These are phyloP conservation scores for Neofusicoccum laricinum DNA, from an alignment of 2,329 filamentous ascomycete genomes.

Conservation along the genomic window DNA sequence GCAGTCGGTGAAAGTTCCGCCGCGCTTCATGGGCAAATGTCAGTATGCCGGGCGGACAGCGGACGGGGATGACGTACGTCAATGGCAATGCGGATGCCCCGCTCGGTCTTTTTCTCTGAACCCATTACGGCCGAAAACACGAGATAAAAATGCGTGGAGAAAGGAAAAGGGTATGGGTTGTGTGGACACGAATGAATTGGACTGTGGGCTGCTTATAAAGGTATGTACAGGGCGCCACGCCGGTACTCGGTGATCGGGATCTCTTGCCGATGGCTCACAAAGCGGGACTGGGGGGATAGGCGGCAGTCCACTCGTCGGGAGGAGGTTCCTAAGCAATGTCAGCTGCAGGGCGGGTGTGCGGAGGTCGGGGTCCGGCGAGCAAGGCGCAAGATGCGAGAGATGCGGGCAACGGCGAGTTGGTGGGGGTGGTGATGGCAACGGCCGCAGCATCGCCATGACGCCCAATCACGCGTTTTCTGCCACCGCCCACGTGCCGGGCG, in stretches of 20 bases:
- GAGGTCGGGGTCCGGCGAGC: too few species aligned
- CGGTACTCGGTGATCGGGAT: slow-evolving; percentile 16
- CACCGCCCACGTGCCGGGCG: not conserved
- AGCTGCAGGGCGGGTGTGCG: not conserved
- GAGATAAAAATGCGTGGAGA: not conserved
- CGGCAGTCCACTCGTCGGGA: not conserved
- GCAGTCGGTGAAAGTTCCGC: slow-evolving; percentile 91
- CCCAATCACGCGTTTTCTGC: not conserved
- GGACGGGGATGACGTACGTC: slow-evolving; percentile 32
- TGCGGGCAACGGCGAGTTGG: too few species aligned
- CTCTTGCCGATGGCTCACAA: slow-evolving; percentile 1
- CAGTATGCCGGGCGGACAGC: slow-evolving; percentile 10
- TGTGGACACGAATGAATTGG: not conserved
- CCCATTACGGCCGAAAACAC: not conserved
- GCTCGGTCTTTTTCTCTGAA: slow-evolving; percentile 27
- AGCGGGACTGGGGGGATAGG: not conserved
- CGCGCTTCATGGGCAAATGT: slow-evolving; percentile 51
- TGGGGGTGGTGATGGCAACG: not conserved
- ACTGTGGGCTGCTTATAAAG: not conserved
- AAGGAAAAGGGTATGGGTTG: not conserved
- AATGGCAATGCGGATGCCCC: slow-evolving; percentile 73
- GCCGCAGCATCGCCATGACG: not conserved
- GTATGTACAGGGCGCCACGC: not conserved
- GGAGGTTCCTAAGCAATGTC: not conserved
- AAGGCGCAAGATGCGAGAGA: not conserved